These are phyloP conservation scores for Corylus avellana DNA, from an alignment of 306 rosid genomes.

Conservation along the genomic window DNA sequence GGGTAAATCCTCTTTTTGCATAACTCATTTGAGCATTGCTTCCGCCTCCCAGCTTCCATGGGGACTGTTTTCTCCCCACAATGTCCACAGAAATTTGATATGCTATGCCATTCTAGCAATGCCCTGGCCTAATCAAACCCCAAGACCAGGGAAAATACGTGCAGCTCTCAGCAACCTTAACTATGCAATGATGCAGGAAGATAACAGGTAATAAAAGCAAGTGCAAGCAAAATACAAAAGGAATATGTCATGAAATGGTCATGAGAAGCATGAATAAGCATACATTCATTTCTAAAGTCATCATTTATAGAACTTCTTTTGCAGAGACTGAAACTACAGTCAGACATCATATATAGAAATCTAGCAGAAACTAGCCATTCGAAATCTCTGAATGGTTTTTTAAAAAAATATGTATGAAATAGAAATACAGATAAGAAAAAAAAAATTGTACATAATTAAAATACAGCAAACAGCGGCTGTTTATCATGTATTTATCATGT, in stretches of 20 bases:
- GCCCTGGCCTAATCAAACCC: slow-evolving; percentile 73
- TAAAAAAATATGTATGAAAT: not conserved
- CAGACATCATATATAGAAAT: not conserved
- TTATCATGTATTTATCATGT: no score
- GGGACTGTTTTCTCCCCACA: slow-evolving; percentile 79
- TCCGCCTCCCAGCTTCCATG: slow-evolving; percentile 79
- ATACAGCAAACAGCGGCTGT: no score
- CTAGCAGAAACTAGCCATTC: not conserved
- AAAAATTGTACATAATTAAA: not conserved
- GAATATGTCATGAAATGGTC: not conserved
- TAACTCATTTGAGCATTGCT: slow-evolving; percentile 71
- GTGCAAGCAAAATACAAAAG: not conserved
- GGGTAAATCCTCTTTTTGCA: slow-evolving; percentile 82
- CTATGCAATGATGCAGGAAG: not conserved
- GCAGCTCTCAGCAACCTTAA: slow-evolving; percentile 8
- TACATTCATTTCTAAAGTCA: not conserved
- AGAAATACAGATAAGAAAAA: not conserved
- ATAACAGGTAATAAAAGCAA: not conserved
- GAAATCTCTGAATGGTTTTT: not conserved
- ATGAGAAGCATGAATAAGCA: not conserved
- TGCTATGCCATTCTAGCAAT: slow-evolving; percentile 79
- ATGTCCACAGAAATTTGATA: slow-evolving; percentile 76
- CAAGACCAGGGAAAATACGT: slow-evolving; percentile 18
- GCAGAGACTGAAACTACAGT: not conserved
- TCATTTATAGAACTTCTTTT: not conserved